Base-by-base conservation (phyloP, 192 early-diverging fungal genomes). In the Lobosporangium transversale region DNA sequence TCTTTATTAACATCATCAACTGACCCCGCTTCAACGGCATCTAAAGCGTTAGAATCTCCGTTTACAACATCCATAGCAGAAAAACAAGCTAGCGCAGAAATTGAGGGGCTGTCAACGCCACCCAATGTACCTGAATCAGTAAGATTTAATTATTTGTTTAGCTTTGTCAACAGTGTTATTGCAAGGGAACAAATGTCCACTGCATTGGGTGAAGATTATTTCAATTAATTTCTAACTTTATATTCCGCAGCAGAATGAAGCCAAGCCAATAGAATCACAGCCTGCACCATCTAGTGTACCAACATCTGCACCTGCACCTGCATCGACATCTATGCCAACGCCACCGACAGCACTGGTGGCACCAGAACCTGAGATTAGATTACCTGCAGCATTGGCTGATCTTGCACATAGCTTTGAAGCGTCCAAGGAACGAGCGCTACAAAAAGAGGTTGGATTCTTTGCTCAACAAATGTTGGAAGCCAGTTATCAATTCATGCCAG, bases 401-500 rank as follows among this genome's bases (percentile, higher is more conserved):
- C 53, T 89, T 11, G 87, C 85, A 20, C 62, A 83, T 27, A 82
- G 86, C 40, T 89, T 86, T 58, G 84, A 89, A 57, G 68, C 82
- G 6, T 83, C 84, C 3, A 86, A 85, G 62, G 82, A 80, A 32
- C 53, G 67, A 64, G 81, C 73, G 15, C 51, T 81, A 62, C 57
- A 62, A 27, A 84, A 84, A 58, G 86, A 86, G 15, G 80, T 86
- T 47, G 78, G 62, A 30, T 66, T 82, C 70, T 86, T 86, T 78
- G 81, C 68, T 23, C 80, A 86, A 60, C 83, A 91, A 70, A 90
- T 98, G 94, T 73, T 97, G 53, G 94, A 97, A 57, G 85, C 91
- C 43, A 94, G 93, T 73, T 88, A 94, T 66, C 87, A 89, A 78
- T 89, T 88, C 66, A 84, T 97, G 33, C 96, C 96, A 15, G 92